Evolutionary conservation across 768 basidiomycete species (phyloP).

Genomic region (Rhodotorula graminis): DNA sequence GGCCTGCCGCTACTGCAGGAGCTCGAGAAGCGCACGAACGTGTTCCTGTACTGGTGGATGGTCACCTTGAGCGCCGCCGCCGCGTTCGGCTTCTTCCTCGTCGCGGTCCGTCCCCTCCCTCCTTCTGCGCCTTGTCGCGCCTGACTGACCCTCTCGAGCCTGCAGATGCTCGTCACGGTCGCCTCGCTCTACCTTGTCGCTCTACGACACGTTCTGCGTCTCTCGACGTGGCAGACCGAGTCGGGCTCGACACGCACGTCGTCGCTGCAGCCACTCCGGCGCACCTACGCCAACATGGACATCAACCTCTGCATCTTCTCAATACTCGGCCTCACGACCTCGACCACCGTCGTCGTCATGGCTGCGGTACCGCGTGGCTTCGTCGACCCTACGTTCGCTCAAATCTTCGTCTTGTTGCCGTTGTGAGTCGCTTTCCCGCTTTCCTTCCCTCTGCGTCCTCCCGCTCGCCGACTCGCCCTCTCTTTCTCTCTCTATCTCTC

Average conservation of each 20-base stretch:
- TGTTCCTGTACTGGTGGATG: too few species aligned
- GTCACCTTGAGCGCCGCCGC: too few species aligned
- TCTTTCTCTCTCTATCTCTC: too few species aligned
- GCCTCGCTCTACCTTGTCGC: neutral
- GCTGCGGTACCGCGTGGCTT: neutral
- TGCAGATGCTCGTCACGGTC: neutral
- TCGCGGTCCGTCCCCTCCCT: neutral
- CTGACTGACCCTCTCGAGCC: too few species aligned
- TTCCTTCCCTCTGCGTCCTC: neutral
- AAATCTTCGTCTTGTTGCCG: constrained; percentile 2
- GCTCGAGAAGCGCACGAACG: too few species aligned
- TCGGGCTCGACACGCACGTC: neutral
- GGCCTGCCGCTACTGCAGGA: too few species aligned
- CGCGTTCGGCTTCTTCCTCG: neutral
- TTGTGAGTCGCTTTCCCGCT: neutral
- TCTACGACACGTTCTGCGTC: neutral
- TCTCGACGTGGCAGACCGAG: neutral
- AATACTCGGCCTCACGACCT: constrained; percentile 9
- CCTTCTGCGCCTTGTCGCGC: neutral
- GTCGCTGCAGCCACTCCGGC: neutral
- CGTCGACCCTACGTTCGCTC: neutral
- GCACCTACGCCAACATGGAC: neutral
- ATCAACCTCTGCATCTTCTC: neutral
- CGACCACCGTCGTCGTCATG: neutral
- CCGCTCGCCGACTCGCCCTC: neutral